These are phyloP conservation scores for Termitomyces sp. DNA, from an alignment of 768 basidiomycete genomes.

Conservation along the genomic window DNA sequence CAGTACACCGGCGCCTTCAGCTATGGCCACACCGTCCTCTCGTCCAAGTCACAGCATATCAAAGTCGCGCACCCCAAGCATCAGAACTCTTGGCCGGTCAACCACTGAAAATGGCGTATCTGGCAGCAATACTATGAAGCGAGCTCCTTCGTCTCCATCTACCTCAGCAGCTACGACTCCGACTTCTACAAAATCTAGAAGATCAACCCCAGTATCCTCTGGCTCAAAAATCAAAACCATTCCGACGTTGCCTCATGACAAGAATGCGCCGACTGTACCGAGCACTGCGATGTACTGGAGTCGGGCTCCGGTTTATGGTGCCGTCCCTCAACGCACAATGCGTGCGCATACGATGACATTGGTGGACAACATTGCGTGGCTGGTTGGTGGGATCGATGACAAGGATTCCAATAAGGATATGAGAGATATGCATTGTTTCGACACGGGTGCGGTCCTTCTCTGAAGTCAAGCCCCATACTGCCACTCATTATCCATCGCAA, in stretches of 20 bases:
- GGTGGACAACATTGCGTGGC: conserved; percentile 77
- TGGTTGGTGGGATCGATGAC: conserved; percentile 88
- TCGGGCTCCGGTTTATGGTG: conserved; percentile 72
- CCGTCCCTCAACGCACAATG: conserved; percentile 59
- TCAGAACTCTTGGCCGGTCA: conserved; percentile 26
- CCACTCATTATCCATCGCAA: neutral
- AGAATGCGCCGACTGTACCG: conserved; percentile 53
- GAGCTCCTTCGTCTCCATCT: conserved; percentile 16
- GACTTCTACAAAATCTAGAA: conserved; percentile 18
- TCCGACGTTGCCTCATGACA: conserved; percentile 58
- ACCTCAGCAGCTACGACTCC: conserved; percentile 1
- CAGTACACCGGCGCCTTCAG: conserved; percentile 7
- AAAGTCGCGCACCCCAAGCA: conserved; percentile 23
- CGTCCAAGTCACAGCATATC: conserved; percentile 3
- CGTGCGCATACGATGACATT: conserved; percentile 82
- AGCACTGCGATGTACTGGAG: conserved; percentile 85
- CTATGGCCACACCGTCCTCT: conserved; percentile 8
- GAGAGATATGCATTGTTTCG: conserved; percentile 78
- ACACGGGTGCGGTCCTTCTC: conserved; percentile 50
- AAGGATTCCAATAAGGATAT: conserved; percentile 69
- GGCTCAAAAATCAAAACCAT: conserved; percentile 35
- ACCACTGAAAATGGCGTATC: conserved; percentile 11
- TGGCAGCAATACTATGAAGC: conserved; percentile 7
- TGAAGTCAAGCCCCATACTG: neutral
- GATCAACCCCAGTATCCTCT: conserved; percentile 9